phyloP scores from a whole-genome alignment of 1,284 basidiomycete genomes.

The Volvariella volvacea region DNA sequence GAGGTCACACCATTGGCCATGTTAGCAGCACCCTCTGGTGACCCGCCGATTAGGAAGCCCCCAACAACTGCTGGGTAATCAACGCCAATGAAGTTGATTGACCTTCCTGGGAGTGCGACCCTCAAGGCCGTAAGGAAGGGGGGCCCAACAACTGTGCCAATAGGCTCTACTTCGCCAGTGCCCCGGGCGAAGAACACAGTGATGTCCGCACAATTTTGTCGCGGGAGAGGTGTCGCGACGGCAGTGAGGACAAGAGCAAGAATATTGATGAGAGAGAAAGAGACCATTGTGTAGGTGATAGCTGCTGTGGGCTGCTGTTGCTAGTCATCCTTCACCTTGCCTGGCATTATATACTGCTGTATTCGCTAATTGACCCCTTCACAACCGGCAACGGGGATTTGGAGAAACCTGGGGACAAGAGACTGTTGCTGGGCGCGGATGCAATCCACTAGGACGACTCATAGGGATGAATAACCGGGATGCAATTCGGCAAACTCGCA shows the following conservation, averaged over 20 bases:
- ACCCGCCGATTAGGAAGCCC: slow-evolving; percentile 28
- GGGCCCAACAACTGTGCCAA: slow-evolving; percentile 25
- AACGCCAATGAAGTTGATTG: slow-evolving; percentile 27
- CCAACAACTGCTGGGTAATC: slow-evolving; percentile 24
- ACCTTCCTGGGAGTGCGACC: slow-evolving; percentile 15
- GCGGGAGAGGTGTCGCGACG: slow-evolving; percentile 9
- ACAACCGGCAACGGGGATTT: too few relatives aligned
- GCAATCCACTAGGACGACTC: too few relatives aligned
- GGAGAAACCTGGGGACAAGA: too few relatives aligned
- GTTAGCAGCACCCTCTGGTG: slow-evolving; percentile 22
- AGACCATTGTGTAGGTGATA: too few relatives aligned
- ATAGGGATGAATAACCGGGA: too few relatives aligned
- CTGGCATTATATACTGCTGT: too few relatives aligned
- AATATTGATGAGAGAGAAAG: too few relatives aligned
- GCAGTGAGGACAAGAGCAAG: slow-evolving; percentile 12
- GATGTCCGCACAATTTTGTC: slow-evolving; percentile 19
- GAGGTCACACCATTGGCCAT: slow-evolving; percentile 26
- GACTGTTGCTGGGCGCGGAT: too few relatives aligned
- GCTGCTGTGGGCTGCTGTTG: too few relatives aligned
- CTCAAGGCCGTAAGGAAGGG: slow-evolving; percentile 22
- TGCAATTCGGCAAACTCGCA: too few relatives aligned
- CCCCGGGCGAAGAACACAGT: slow-evolving; percentile 26
- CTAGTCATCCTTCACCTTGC: too few relatives aligned
- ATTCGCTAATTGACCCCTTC: too few relatives aligned
- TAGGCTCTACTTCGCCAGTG: slow-evolving; percentile 18